Evolutionary conservation across 768 basidiomycete genomes (phyloP), one percentile per base, ranked within the genome.

Genomic region (Kwoniella dejecticola): DNA sequence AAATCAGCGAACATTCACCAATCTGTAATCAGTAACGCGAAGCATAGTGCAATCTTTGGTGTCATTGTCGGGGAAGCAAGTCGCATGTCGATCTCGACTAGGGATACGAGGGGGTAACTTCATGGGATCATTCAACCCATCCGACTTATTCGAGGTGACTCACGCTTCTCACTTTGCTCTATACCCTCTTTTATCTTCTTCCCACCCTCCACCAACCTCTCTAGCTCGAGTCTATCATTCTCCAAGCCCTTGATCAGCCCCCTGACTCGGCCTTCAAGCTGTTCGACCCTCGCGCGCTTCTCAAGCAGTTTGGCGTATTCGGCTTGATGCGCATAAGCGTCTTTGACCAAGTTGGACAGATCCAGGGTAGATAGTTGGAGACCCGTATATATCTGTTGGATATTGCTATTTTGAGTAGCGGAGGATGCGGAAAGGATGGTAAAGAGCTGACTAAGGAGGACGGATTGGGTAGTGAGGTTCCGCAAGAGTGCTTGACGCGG

Each of bases 401-500:
- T 7, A 53, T 57, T 26, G 19, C 17, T 19, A 42, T 42, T 42
- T 42, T 42, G 7, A 8, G 19, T 19, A 42, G 6, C 36, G 36
- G 8, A 8, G 36, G 8, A n/a, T n/a, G n/a, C 15, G 15, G 33
- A 36, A 36, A 74, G 60, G 3, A 58, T 48, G 30, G 61, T 63
- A 58, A 75, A 75, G 40, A 75, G 61, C 29, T 69, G 57, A n/a
- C 45, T 53, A 47, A 75, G 58, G 44, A 66, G 52, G 4, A 55
- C 27, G 27, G 70, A 58, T 56, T 75, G 73, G 24, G 62, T 60
- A 1, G 66, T 59, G 21, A 75, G 58, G 57, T 75, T 75, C 12
- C 55, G 44, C 6, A 75, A 56, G 26, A 75, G 64, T 15, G 52
- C 42, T 38, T 40, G 38, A 44, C 58, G 54, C 10, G 59, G 60